Evolutionary conservation across 2,329 filamentous ascomycete species (phyloP), one percentile per base, ranked within the genome.

Genomic region (Piedraia hortae): DNA sequence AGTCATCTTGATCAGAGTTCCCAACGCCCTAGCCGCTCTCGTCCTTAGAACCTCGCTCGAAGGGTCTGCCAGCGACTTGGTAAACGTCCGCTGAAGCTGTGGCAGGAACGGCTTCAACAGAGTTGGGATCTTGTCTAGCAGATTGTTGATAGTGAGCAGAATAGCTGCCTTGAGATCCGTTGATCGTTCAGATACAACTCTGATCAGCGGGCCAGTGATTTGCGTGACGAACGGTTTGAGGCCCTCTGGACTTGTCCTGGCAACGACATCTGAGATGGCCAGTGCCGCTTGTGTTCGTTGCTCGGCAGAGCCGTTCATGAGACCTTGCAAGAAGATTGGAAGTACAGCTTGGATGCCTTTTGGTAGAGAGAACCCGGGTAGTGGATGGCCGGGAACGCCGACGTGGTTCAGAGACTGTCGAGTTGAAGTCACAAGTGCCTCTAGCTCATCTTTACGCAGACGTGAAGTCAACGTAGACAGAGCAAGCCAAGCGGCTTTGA

Each of bases 371-470:
- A 97, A 97, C 16, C 85, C 88, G 17, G 78, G 64, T 20, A 97
- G 55, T 37, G 80, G 69, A 18, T 68, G 60, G 13, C 85, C 85
- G 18, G 78, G 53, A 19, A 90, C 74, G 34, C 88, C 85, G 20
- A 93, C 73, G 37, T 82, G 75, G 32, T 74, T 67, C 24, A 97
- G 56, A 1, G 74, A 69, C 44, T 88, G 73, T 27, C 82, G 59
- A 2, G 82, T 90, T 1, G 82, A 85, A 24, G 64, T 53, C 10
- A 90, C 78, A 20, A 97, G 57, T 1, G 71, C 66, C 41, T 97
- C 88, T 85, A 97, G 93, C 47, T 93, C 82, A 42, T 97, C 88
- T 46, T 97, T 97, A 41, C 69, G 70, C 29, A 97, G 59, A 35
- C 66, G 70, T 43, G 80, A 80, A 20, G 80, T 91, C 34, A 97